Evolutionary conservation across 257 asterid genomes (phyloP), one percentile per base, ranked within the genome.

Genomic region (Knoxia roxburghii): DNA sequence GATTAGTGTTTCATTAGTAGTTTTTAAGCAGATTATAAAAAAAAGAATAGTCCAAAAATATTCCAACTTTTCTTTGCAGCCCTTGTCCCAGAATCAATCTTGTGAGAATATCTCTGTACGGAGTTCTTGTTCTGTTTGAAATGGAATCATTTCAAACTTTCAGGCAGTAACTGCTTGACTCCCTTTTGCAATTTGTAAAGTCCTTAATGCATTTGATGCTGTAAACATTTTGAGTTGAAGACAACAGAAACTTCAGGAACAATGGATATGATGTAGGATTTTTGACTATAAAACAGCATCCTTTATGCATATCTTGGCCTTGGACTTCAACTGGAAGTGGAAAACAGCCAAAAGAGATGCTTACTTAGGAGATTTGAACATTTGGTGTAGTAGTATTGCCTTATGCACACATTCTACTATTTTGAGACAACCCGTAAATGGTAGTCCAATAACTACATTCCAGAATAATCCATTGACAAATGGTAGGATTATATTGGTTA

Each of bases 71-170:
- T 30, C 20, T 56, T 21, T 45, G 23, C 68, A 60, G 65, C 56
- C 56, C 39, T n/a, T 50, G 60, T 23, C 24, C 26, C 24, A 61
- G 76, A 72, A 64, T 72, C 52, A 18, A 8, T 55, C 64, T 51
- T 51, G 18, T 61, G 30, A 71, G 64, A 17, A 32, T 23, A 41
- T 27, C 20, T 37, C 9, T 70, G 0, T 1, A 32, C 15, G 35
- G 24, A 9, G 51, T 35, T 6, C 1, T 18, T 35, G 13, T 52
- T 51, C 46, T 24, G 26, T 7, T 58, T 69, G 50, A 58, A 69
- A 1, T 46, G 59, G 51, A 58, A 60, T 32, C 39, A 60, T 58
- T 29, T 65, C 59, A 20, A n/a, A 65, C 46, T 60, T 59, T 69
- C 40, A 21, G n/a, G 41, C 61, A 59, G 50, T 46, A 21, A 49